Percentiles rank a stretch among this genome's conserved stretches.
Evolutionary conservation across 768 basidiomycete species (phyloP).

Genomic region (Postia placenta): DNA sequence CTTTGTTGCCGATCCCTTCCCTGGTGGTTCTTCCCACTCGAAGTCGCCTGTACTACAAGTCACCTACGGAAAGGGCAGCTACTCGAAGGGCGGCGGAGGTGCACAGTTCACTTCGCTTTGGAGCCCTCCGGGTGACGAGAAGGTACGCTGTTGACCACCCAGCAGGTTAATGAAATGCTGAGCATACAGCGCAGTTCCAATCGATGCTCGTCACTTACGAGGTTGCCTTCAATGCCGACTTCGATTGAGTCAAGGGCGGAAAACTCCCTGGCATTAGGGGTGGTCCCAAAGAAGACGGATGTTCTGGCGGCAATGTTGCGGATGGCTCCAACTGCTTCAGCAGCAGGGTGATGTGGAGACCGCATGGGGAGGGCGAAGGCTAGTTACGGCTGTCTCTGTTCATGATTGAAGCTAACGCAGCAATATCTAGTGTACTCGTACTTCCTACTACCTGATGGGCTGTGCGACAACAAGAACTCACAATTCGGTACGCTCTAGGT

Average conservation of each 20-base stretch:
- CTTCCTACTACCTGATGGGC: conserved; percentile 53
- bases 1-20: conserved; percentile 67
- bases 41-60: conserved; percentile 47
- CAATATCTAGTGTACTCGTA: conserved; percentile 74
- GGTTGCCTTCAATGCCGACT: conserved; percentile 58
- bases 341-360: conserved; percentile 72
- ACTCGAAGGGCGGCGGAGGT: conserved; percentile 55
- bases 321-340: conserved; percentile 69
- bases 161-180: no score
- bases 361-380: conserved; percentile 64
- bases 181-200: conserved; percentile 49
- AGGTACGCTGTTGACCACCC: no score
- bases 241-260: conserved; percentile 71
- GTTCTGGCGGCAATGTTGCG: conserved; percentile 62
- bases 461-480: conserved; percentile 44
- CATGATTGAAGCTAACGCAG: no score
- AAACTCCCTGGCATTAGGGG: conserved; percentile 77
- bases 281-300: conserved; percentile 54
- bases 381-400: no score
- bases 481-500: conserved; percentile 34
- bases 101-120: conserved; percentile 64
- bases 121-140: conserved; percentile 51
- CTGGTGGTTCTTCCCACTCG: conserved; percentile 23
- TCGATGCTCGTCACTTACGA: conserved; percentile 76
- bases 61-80: conserved; percentile 58